A percentile compares a stretch with the other conserved stretches of the same genome.
Evolutionary conservation across 768 basidiomycete genomes (phyloP).

Genomic region (Boletus edulis): DNA sequence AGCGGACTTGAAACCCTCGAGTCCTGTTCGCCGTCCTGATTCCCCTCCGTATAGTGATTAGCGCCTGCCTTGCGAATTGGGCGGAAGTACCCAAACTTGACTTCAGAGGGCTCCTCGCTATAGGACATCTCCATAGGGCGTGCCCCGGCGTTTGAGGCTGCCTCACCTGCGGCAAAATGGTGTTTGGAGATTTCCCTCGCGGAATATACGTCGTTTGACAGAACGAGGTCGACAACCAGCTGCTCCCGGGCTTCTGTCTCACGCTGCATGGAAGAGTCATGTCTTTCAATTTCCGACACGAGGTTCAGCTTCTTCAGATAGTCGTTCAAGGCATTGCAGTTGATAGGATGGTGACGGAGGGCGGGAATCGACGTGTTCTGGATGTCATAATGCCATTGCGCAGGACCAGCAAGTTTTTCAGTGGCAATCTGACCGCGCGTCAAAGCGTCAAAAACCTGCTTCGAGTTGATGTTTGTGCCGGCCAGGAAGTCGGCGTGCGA

Average conservation of each 20-base stretch:
- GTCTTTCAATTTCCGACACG: constrained; percentile 33
- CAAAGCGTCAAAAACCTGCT: constrained; percentile 52
- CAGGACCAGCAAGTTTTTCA: constrained; percentile 35
- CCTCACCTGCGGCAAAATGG: background rate
- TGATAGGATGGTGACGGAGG: constrained; percentile 35
- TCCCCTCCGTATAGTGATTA: constrained; percentile 28
- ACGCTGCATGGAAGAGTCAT: constrained; percentile 40
- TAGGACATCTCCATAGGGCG: constrained; percentile 45
- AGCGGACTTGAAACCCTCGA: constrained; percentile 36
- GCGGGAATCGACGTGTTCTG: constrained; percentile 42
- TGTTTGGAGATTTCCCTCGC: constrained; percentile 36
- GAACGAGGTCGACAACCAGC: constrained; percentile 57
- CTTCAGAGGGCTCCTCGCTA: constrained; percentile 50
- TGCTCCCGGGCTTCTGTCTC: constrained; percentile 60
- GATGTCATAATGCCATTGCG: constrained; percentile 57
- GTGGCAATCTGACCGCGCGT: constrained; percentile 45
- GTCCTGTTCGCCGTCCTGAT: constrained; percentile 14
- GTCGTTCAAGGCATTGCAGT: constrained; percentile 36
- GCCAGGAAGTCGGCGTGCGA: constrained; percentile 60
- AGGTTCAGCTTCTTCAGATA: constrained; percentile 46
- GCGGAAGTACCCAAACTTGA: constrained; percentile 61
- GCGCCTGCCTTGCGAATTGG: constrained; percentile 39
- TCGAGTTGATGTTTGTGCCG: constrained; percentile 48
- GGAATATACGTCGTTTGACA: constrained; percentile 60
- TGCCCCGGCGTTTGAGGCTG: constrained; percentile 6